These are phyloP conservation scores for Phytopythium boreale DNA, from an alignment of 352 stramenopile genomes.

Conservation along the genomic window DNA sequence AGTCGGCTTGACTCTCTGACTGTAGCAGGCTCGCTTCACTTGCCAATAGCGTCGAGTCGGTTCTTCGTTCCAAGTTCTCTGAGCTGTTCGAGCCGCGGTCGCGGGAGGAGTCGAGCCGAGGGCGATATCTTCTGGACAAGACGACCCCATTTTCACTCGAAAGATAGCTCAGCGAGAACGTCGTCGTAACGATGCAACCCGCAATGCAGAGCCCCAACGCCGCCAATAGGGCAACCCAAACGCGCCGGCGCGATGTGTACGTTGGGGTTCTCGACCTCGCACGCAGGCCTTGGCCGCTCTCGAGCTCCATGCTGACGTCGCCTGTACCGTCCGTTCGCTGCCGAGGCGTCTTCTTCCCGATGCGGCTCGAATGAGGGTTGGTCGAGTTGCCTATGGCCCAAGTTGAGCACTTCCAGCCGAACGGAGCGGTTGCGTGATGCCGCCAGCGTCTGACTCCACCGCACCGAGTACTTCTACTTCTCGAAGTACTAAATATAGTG, in stretches of 20 bases:
- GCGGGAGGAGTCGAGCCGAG: neutral
- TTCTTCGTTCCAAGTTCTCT: neutral
- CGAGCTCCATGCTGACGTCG: neutral
- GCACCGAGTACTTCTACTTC: too few species aligned
- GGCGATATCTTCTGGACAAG: neutral
- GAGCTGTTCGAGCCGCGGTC: neutral
- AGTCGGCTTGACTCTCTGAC: neutral
- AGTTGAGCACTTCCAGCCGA: too few species aligned
- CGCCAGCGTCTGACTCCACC: too few species aligned
- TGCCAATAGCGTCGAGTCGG: too few species aligned
- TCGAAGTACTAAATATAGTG: too few species aligned
- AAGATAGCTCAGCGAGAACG: neutral
- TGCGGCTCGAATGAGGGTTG: too few species aligned
- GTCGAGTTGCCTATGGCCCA: too few species aligned
- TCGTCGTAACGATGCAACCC: neutral
- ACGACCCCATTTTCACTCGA: neutral
- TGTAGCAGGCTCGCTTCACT: neutral
- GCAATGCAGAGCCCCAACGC: neutral
- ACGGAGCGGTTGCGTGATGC: too few species aligned
- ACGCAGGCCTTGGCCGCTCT: neutral
- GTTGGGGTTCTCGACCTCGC: neutral
- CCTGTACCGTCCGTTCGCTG: neutral
- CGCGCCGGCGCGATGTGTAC: neutral
- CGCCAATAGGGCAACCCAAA: neutral
- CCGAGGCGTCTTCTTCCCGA: too few species aligned